Base-by-base conservation (phyloP, 345 rosid genomes). In the Brassica juncea region DNA sequence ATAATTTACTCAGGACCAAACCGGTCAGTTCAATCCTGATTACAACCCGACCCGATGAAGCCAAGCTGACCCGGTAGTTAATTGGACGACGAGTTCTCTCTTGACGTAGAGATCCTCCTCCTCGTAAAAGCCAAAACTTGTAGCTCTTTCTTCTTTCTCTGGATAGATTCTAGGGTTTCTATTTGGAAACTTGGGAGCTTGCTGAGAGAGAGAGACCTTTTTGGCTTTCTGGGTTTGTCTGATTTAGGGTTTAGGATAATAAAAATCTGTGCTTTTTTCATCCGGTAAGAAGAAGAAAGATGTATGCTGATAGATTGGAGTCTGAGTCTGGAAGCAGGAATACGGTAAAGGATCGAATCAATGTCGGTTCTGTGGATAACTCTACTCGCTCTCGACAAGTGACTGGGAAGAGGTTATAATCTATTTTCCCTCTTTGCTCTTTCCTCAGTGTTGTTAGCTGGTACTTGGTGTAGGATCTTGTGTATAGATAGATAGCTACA, bases 271-370 rank as follows among this genome's bases (percentile, higher is more conserved):
- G 12, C 23, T 1, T 12, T 5, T n/a, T 60, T 42, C 65, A 34
- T 55, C 76, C 19, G 7, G 19, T 19, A 65, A 54, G 14, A 21
- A 58, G 60, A 14, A 30, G 15, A 68, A 73, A 80, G 75, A 95
- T 95, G 99, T 95, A 95, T 81, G 97, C 99, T 80, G 99, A 95
- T 89, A 90, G 82, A 74, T 90, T 90, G 73, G 97, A 95, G 82
- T 89, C 86, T 59, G 97, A 90, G 82, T 87, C 88, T 59, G 87
- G 81, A n/a, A 84, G 76, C 61, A 86, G 81, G 78, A 80, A 85
- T 84, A 79, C 90, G 9, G 83, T 88, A 7, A 90, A 84, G 88
- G 97, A 93, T 44, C 96, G 98, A 28, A 89, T 93, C 82, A 91
- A 90, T 57, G 94, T 91, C 67, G 86, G 79, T 65, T 76, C 91